Evolutionary conservation across 2,329 filamentous ascomycete species (phyloP), one percentile per base, ranked within the genome.

Genomic region (Corniculantispora saksenae): DNA sequence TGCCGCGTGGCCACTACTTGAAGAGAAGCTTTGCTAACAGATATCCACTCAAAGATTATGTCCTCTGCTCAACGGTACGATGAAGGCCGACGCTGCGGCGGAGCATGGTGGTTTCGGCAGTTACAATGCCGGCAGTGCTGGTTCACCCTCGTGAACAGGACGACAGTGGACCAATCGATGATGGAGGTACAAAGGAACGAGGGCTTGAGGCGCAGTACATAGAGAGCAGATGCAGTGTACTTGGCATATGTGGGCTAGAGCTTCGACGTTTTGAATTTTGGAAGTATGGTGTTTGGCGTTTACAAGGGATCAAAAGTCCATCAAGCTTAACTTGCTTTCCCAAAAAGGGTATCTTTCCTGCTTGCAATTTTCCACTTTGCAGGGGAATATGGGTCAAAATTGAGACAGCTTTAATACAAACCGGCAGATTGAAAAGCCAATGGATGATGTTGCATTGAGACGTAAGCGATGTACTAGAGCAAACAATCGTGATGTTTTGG

Each of bases 61-160:
- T 76, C 92, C 92, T 56, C 83, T 95, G 76, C 89, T 96, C 67
- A 96, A 96, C 75, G 92, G 93, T 61, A 92, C 91, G 38, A 91
- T 91, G 81, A 90, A 91, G 69, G 79, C 81, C 47, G 84, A 86
- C 67, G 80, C 81, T 65, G 78, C 80, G n/a, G 79, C 80, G 45
- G 85, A 87, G 67, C 82, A 87, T 67, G 83, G 84, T 63, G 84
- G 85, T 8, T 88, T 88, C 75, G 86, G 86, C 65, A 83, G 84
- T 63, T 85, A 84, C 74, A 80, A 78, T 59, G 79, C 80, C 6
- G 61, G 61, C 43, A 57, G 32, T 25, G 61, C 61, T 29, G 61
- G 29, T 15, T 63, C 61, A 25, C 61, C 61, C 38, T 63, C 61
- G 27, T 63, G 53, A 57, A 21, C 2, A 38, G 35, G 17, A 6